These are phyloP conservation scores for Chamaecrista fasciculata DNA, from an alignment of 306 rosid species.

Conservation along the genomic window DNA sequence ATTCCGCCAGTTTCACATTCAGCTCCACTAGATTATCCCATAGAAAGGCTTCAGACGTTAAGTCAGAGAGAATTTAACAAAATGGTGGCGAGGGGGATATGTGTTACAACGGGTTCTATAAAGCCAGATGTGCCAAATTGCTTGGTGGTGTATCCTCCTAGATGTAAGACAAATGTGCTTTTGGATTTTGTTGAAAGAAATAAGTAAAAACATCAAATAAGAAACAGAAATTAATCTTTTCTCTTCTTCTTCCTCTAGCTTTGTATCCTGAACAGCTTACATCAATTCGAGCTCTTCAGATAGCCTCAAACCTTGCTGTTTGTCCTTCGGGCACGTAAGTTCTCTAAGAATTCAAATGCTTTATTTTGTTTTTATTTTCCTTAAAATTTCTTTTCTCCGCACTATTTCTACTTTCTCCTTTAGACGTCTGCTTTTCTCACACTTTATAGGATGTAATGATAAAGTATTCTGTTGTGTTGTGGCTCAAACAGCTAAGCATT, in stretches of 20 bases:
- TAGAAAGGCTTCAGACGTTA: constrained; percentile 43
- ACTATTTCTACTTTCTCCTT: neutral
- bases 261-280: constrained; percentile 71
- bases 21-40: constrained; percentile 35
- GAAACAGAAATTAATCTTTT: constrained; percentile 26
- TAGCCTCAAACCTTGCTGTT: constrained; percentile 70
- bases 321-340: constrained; percentile 89
- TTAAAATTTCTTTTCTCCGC: neutral
- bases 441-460: neutral
- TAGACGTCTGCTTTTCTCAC: neutral
- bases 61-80: constrained; percentile 46
- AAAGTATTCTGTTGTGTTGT: neutral
- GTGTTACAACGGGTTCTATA: constrained; percentile 67
- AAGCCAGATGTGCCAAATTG: constrained; percentile 59
- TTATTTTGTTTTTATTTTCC: constrained; percentile 1
- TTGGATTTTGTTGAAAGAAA: constrained; percentile 22
- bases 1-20: constrained; percentile 42
- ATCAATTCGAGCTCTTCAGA: constrained; percentile 76
- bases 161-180: constrained; percentile 55
- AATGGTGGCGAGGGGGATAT: constrained; percentile 89
- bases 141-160: constrained; percentile 78
- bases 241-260: constrained; percentile 43
- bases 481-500: neutral
- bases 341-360: neutral
- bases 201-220: neutral